phyloP scores from a whole-genome alignment of 257 asterid genomes.

The Prunella vulgaris region DNA sequence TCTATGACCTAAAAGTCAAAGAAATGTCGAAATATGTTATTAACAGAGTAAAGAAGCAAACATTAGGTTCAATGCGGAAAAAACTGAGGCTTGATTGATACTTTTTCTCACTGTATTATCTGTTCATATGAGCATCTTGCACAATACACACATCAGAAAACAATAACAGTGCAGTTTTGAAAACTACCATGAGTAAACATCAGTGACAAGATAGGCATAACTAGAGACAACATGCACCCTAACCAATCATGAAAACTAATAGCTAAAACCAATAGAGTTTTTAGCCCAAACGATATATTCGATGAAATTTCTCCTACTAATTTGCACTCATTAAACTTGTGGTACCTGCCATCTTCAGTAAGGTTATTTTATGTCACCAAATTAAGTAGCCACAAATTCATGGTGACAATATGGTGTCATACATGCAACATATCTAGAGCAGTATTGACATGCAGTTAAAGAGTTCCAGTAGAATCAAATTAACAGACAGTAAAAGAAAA shows the following conservation, averaged over 20 bases:
- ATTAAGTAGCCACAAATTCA: constrained; percentile 1
- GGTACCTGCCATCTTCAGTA: not conserved
- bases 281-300: not conserved
- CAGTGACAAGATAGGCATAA: not conserved
- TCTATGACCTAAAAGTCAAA: constrained; percentile 62
- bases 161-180: not conserved
- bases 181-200: too few relatives aligned
- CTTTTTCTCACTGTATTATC: not conserved
- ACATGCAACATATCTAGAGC: not conserved
- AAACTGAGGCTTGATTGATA: not conserved
- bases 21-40: not conserved
- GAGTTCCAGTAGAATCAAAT: not conserved
- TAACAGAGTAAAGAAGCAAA: constrained; percentile 11
- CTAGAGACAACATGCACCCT: not conserved
- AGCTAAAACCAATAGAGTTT: not conserved
- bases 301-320: not conserved
- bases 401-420: not conserved
- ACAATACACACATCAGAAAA: not conserved
- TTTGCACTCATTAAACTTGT: not conserved
- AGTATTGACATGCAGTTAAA: too few relatives aligned
- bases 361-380: not conserved
- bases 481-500: not conserved
- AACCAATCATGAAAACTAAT: not conserved
- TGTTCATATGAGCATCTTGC: not conserved
- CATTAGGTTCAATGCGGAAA: not conserved